Percentiles rank a stretch among this genome's conserved stretches.
Conservation (phyloP, 768 basidiomycete genomes). For the Boletus pseudopeckii region DNA sequence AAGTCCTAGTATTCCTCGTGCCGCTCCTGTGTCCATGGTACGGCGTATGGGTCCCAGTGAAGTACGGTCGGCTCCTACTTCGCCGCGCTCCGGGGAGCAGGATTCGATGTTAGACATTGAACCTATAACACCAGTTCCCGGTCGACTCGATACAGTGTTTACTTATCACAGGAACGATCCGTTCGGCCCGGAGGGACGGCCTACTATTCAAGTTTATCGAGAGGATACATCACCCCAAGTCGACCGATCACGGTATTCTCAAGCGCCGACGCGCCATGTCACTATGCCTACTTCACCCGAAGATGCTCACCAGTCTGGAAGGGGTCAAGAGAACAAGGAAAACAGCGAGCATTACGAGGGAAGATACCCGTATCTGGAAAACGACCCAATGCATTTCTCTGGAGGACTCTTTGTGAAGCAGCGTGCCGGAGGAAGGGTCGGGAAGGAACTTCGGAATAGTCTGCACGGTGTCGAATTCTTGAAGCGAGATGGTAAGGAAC, state of each 20-base stretch:
- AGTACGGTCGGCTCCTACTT: slow-evolving; percentile 35
- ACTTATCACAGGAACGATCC: slow-evolving; percentile 23
- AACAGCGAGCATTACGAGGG: slow-evolving; percentile 26
- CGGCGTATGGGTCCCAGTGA: slow-evolving; percentile 4
- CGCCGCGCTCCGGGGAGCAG: slow-evolving; percentile 40
- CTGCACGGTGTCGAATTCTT: slow-evolving; percentile 31
- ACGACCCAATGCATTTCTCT: slow-evolving; percentile 19
- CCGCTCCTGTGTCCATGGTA: slow-evolving; percentile 11
- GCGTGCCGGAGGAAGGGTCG: slow-evolving; percentile 31
- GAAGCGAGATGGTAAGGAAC: slow-evolving; percentile 37
- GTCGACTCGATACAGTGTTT: slow-evolving; percentile 42
- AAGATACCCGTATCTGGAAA: slow-evolving; percentile 13
- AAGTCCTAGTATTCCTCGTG: slow-evolving; percentile 11
- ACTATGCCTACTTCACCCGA: slow-evolving; percentile 10
- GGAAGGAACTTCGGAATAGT: slow-evolving; percentile 55
- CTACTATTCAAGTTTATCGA: slow-evolving; percentile 23
- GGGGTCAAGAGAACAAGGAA: slow-evolving; percentile 37
- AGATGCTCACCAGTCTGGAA: slow-evolving; percentile 10
- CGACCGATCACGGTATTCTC: slow-evolving; percentile 18
- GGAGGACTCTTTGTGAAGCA: slow-evolving; percentile 33
- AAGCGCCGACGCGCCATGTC: slow-evolving; percentile 9
- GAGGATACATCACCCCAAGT: slow-evolving; percentile 15
- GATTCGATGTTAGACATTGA: slow-evolving; percentile 39
- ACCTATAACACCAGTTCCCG: slow-evolving; percentile 40
- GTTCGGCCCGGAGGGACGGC: slow-evolving; percentile 6